A percentile compares a stretch with the other conserved stretches of the same genome.
phyloP scores from a whole-genome alignment of 1,284 basidiomycete genomes.

The Peniophora sp. region DNA sequence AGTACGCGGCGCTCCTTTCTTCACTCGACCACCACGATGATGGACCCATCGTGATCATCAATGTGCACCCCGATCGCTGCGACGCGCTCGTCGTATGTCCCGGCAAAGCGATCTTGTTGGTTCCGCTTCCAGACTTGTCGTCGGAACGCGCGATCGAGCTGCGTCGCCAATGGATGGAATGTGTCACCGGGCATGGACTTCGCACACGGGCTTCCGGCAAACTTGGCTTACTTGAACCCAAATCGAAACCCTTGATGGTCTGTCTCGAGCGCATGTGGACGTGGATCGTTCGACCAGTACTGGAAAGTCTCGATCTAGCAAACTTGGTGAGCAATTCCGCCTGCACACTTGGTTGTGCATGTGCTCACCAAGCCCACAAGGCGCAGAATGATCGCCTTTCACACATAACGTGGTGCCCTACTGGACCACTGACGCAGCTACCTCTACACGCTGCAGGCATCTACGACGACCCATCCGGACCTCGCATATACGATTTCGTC shows the following conservation, averaged over 20 bases:
- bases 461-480: constrained; percentile 1
- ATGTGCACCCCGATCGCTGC: background rate
- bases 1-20: background rate
- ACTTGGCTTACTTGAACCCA: too few relatives aligned
- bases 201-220: too few relatives aligned
- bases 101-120: background rate
- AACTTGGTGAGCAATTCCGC: background rate
- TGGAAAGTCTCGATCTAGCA: background rate
- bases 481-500: constrained; percentile 9
- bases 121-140: background rate
- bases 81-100: background rate
- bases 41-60: background rate
- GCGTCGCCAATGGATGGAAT: too few relatives aligned
- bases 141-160: too few relatives aligned
- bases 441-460: background rate
- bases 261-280: background rate
- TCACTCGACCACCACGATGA: background rate
- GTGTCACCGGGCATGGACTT: too few relatives aligned
- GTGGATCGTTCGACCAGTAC: background rate
- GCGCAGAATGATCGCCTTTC: background rate
- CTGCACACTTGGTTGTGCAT: background rate
- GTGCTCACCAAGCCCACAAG: background rate
- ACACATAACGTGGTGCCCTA: background rate
- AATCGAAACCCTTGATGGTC: too few relatives aligned
- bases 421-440: background rate